A percentile compares a stretch with the other conserved stretches of the same genome.
phyloP scores from a whole-genome alignment of 805 yeast genomes.

The Lachancea cidri region DNA sequence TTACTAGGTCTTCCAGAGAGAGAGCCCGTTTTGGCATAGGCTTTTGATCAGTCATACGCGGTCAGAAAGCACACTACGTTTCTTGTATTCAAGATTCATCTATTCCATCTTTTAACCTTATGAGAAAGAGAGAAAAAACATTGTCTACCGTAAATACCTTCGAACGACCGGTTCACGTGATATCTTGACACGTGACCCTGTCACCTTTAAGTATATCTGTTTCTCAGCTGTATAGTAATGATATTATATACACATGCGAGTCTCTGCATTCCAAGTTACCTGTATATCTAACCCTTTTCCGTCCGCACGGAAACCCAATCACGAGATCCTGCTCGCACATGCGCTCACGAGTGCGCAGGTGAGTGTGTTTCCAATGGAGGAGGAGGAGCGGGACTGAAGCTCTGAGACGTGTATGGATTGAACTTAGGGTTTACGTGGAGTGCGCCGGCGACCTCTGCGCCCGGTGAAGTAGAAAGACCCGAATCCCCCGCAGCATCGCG shows the following conservation, averaged over 20 bases:
- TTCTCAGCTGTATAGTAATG: no score
- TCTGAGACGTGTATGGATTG: constrained; percentile 62
- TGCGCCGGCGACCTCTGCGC: constrained; percentile 10
- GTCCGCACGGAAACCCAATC: no score
- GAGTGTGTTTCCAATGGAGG: constrained; percentile 6
- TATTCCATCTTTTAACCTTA: not conserved
- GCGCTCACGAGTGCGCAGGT: constrained; percentile 1
- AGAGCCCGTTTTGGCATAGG: constrained; percentile 27
- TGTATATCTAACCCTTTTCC: no score
- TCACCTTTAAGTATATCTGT: no score
- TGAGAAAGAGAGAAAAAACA: not conserved
- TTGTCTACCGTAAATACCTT: no score
- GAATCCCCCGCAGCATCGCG: constrained; percentile 9
- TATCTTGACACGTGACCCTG: no score
- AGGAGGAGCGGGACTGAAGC: constrained; percentile 47
- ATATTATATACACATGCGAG: no score
- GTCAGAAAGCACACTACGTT: not conserved
- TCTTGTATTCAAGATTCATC: not conserved
- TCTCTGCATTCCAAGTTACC: no score
- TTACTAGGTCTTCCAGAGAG: constrained; percentile 33
- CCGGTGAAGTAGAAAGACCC: not conserved
- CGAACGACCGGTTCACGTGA: no score
- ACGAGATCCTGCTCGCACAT: no score
- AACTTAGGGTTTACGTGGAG: constrained; percentile 41
- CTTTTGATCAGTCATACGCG: constrained; percentile 8